phyloP scores from a whole-genome alignment of 768 basidiomycete species.

The Coprinopsis strossmayeri region DNA sequence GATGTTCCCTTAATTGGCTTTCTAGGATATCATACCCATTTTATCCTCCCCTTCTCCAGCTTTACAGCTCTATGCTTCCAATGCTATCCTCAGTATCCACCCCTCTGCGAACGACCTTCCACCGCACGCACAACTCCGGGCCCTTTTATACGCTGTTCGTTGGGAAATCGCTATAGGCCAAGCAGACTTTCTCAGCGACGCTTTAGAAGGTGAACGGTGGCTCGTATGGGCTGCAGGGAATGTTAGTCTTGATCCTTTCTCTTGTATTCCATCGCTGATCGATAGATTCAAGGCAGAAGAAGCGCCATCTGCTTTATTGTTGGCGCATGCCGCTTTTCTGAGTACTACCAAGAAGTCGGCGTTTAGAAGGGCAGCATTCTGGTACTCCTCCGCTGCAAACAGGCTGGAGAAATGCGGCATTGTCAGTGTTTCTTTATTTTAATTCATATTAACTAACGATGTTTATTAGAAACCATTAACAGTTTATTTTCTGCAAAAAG shows the following conservation, averaged over 20 bases:
- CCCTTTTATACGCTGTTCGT: slow-evolving; percentile 61
- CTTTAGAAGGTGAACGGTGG: slow-evolving; percentile 78
- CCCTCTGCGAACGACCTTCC: slow-evolving; percentile 40
- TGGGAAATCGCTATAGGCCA: slow-evolving; percentile 66
- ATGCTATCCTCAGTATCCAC: slow-evolving; percentile 48
- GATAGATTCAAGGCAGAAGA: slow-evolving; percentile 64
- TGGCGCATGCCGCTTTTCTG: slow-evolving; percentile 74
- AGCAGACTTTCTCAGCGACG: slow-evolving; percentile 49
- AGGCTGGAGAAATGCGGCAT: slow-evolving; percentile 80
- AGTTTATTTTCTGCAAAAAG: slow-evolving; percentile 71
- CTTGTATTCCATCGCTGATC: slow-evolving; percentile 16
- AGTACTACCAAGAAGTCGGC: slow-evolving; percentile 47
- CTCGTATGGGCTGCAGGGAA: slow-evolving; percentile 79
- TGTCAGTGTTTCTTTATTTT: slow-evolving; percentile 36
- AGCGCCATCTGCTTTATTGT: slow-evolving; percentile 68
- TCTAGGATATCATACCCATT: slow-evolving; percentile 79
- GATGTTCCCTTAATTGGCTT: slow-evolving; percentile 1
- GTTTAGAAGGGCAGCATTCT: slow-evolving; percentile 63
- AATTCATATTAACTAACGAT: neutral
- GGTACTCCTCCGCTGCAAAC: slow-evolving; percentile 74
- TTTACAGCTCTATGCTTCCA: slow-evolving; percentile 50
- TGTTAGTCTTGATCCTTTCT: slow-evolving; percentile 36
- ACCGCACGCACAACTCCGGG: slow-evolving; percentile 61
- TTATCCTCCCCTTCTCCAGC: slow-evolving; percentile 63
- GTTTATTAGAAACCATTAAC: slow-evolving; percentile 70